Evolutionary conservation across 140 eudicot species (phyloP), one percentile per base, ranked within the genome.

Genomic region (Oenanthe javanica): DNA sequence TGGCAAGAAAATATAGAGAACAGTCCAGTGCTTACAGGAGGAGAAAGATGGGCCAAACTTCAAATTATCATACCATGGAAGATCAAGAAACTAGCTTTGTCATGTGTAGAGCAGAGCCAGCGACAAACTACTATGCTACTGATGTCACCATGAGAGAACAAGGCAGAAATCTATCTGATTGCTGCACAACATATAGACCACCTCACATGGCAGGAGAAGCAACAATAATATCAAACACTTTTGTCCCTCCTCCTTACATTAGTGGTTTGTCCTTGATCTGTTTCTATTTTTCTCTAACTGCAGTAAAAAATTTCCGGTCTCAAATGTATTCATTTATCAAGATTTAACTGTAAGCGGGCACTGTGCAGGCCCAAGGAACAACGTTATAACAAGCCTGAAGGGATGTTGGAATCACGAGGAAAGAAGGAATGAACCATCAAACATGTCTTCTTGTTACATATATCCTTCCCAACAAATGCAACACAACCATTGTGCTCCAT

Each of bases 1-100:
- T 90, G 92, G 95, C 95, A 14, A 88, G 95, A 77, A 90, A 88
- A 51, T 90, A 90, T 81, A 86, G 95, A 79, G 95, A 90, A 81
- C 95, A 88, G 45, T 88, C 94, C 31, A 84, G 72, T 84, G 90
- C 90, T 84, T 90, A 81, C 77, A 80, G 89, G 72, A 88, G 87
- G 83, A 88, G 95, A 72, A 83, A 85, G 51, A 75, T 80, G 88
- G 77, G 66, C 74, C 88, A 82, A 79, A 23, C 79, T 72, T 21
- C 69, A 36, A 36, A 14, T 61, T 49, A 47, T 42, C n/a, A 27
- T 23, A 47, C 46, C 72, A 70, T 23, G 15, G 57, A 74, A 72
- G 78, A 72, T 43, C 31, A 43, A 42, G 49, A 43, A 45, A 43
- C 77, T 51, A 72, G 52, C 77, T 72, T 72, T 72, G 36, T 45